phyloP scores from a whole-genome alignment of 805 yeast species.

The Metschnikowia arizonensis region DNA sequence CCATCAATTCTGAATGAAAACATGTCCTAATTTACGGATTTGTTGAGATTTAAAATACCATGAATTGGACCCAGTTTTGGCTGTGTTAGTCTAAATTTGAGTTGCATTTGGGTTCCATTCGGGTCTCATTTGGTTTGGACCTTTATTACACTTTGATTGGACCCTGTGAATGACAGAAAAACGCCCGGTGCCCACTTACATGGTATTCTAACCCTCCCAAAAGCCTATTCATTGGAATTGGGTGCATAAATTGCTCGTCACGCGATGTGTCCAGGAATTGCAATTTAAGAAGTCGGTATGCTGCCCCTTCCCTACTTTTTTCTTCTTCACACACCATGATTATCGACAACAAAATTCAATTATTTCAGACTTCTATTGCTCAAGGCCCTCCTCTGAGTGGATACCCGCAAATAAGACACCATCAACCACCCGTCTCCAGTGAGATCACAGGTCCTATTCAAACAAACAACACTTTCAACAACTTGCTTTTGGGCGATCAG shows the following conservation, averaged over 20 bases:
- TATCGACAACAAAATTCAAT: constrained; percentile 6
- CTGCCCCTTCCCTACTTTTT: not conserved
- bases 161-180: not conserved
- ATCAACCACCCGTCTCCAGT: constrained; percentile 35
- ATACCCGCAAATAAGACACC: constrained; percentile 35
- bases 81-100: not conserved
- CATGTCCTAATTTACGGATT: not conserved
- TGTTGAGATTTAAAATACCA: not conserved
- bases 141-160: not conserved
- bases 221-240: not conserved
- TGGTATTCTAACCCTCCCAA: not conserved
- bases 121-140: too few species aligned
- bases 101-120: not conserved
- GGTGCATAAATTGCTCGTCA: not conserved
- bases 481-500: constrained; percentile 63
- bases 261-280: not conserved
- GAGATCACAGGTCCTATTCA: constrained; percentile 44
- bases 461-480: constrained; percentile 77
- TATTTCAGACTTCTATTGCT: constrained; percentile 42
- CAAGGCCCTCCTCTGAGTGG: constrained; percentile 40
- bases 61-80: not conserved
- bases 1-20: not conserved
- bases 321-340: not conserved
- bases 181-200: not conserved
- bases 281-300: not conserved